A percentile compares a stretch with the other conserved stretches of the same genome.
phyloP scores from a whole-genome alignment of 2,329 filamentous ascomycete genomes.

The Ceratocystis smalleyi region DNA sequence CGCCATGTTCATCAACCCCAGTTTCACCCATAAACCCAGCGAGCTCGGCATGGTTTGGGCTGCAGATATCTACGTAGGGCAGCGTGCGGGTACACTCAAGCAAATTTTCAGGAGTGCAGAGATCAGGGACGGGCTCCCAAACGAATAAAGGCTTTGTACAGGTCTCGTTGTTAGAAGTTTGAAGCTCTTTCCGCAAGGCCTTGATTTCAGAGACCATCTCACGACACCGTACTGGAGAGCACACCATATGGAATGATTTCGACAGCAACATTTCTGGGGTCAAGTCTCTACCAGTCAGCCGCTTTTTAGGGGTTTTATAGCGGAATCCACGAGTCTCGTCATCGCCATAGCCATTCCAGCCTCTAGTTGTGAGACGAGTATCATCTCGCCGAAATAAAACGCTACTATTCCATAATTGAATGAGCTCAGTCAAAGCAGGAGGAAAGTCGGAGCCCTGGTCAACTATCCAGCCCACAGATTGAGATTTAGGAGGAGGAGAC shows the following conservation, averaged over 20 bases:
- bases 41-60: conserved; percentile 81
- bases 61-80: conserved; percentile 46
- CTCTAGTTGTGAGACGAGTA: conserved; percentile 63
- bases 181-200: conserved; percentile 31
- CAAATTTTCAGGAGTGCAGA: conserved; percentile 56
- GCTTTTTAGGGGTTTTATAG: conserved; percentile 75
- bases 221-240: conserved; percentile 61
- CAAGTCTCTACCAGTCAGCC: conserved; percentile 59
- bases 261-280: conserved; percentile 50
- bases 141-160: conserved; percentile 56
- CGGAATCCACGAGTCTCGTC: conserved; percentile 61
- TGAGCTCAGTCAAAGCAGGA: conserved; percentile 40
- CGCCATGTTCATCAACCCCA: conserved; percentile 39
- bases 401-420: conserved; percentile 62
- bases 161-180: conserved; percentile 21
- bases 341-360: conserved; percentile 78
- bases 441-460: conserved; percentile 86
- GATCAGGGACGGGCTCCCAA: conserved; percentile 90
- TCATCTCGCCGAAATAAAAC: conserved; percentile 52
- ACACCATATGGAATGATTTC: conserved; percentile 75
- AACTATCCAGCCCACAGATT: conserved; percentile 72
- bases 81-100: conserved; percentile 49
- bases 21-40: conserved; percentile 61
- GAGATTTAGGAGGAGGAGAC: conserved; percentile 48
- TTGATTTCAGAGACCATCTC: conserved; percentile 59